Evolutionary conservation across 805 yeast species (phyloP), one percentile per base, ranked within the genome.

Genomic region (Candida quercuum): DNA sequence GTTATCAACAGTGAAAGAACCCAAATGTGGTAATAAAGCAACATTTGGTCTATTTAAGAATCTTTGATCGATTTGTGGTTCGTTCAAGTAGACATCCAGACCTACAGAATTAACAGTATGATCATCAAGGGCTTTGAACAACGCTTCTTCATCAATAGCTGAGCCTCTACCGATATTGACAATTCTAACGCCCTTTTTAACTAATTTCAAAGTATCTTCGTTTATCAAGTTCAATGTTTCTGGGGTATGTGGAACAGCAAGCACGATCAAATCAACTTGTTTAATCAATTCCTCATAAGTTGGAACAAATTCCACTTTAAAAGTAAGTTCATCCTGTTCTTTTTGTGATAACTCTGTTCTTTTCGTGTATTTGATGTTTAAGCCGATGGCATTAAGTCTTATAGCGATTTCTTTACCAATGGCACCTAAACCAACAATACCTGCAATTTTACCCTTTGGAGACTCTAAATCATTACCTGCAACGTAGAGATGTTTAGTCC

Each of bases 91-190:
- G 5, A 85, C 95, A 50, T 85, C 95, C 23, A 82, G 54, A 0
- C 91, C 93, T 8, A 80, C 86, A 52, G 79, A 74, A 7, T 71
- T 59, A 3, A 85, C 67, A 37, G 77, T 71, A 1, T 86, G 86
- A 7, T 67, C 48, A 39, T 77, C 66, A 37, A 85, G 63, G 0
- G 81, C 89, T 5, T 61, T 67, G 10, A 82, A 64, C 33, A 84
- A 58, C 3, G 76, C 88, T n/a, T 71, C 66, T 48, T 80, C 87
- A 47, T 83, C 77, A 42, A 85, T 69, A 25, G 83, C 72, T 3
- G 71, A 49, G 2, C 94, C 95, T 42, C 95, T 66, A 2, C 94
- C 94, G 29, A 85, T 77, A 51, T 85, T 85, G 33, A 85, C 77
- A 18, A 85, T 62, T 36, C 85, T 66, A 6, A 80, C 69, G 1